These are phyloP conservation scores for Miamiensis avidus DNA, from an alignment of 169 alveolate genomes.

Conservation along the genomic window DNA sequence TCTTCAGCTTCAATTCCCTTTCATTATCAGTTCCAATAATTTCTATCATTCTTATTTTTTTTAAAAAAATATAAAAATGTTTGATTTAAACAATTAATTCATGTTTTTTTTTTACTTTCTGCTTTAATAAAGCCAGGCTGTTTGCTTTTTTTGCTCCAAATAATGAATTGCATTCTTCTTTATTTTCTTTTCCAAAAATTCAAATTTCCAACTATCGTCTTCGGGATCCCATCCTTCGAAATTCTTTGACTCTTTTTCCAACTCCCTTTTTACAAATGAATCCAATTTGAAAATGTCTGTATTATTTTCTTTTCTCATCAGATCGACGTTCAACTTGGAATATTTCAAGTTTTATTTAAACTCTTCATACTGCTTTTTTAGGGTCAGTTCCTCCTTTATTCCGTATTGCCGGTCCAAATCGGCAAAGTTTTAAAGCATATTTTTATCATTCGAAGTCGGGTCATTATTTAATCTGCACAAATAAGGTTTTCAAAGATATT, in stretches of 20 bases:
- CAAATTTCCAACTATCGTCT: background rate
- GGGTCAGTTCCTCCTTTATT: background rate
- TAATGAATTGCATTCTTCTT: background rate
- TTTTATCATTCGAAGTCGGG: background rate
- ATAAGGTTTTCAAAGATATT: background rate
- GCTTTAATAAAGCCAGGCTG: background rate
- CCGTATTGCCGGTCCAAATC: conserved; percentile 1
- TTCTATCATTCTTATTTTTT: too few species aligned
- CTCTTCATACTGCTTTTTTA: background rate
- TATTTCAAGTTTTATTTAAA: background rate
- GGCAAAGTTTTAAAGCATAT: background rate
- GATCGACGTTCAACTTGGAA: background rate
- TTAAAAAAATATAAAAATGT: too few species aligned
- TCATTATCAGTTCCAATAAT: too few species aligned
- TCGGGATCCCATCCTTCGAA: background rate
- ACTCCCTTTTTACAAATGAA: background rate
- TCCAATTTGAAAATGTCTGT: background rate
- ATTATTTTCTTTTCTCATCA: conserved; percentile 4
- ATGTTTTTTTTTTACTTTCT: background rate
- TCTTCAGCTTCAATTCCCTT: background rate
- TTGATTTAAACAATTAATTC: too few species aligned
- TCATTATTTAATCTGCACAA: background rate
- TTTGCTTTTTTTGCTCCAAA: background rate
- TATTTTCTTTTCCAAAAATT: background rate
- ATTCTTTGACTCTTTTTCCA: background rate